A percentile compares a stretch with the other conserved stretches of the same genome.
Evolutionary conservation across 345 rosid genomes (phyloP).

Genomic region (Gossypium bickii): DNA sequence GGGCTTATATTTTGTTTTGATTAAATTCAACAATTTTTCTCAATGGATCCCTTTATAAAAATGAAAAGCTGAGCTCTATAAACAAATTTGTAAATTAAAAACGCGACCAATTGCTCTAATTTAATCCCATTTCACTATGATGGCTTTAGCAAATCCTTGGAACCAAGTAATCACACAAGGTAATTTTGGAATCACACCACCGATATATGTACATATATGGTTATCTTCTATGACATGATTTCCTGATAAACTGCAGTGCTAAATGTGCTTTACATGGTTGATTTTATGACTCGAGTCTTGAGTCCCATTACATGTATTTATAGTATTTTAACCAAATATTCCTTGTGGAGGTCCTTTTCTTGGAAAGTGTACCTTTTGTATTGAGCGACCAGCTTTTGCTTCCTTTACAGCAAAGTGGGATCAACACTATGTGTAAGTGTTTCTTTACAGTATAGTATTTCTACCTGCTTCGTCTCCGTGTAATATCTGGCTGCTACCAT

Average conservation of each 20-base stretch:
- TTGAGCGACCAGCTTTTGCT: not conserved
- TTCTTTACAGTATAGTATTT: not conserved
- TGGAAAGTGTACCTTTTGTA: not conserved
- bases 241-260: not conserved
- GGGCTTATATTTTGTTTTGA: too few relatives aligned
- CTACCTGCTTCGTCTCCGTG: not conserved
- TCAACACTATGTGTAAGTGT: not conserved
- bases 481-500: not conserved
- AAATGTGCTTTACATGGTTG: not conserved
- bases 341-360: conserved; percentile 17
- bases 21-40: too few relatives aligned
- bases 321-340: not conserved
- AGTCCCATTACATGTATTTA: not conserved
- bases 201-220: not conserved
- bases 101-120: too few relatives aligned
- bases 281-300: not conserved
- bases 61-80: too few relatives aligned
- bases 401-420: conserved; percentile 11
- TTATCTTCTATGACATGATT: not conserved
- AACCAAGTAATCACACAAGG: too few relatives aligned
- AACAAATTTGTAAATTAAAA: too few relatives aligned
- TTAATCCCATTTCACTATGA: too few relatives aligned
- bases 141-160: too few relatives aligned
- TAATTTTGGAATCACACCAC: too few relatives aligned
- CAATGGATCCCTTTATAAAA: too few relatives aligned